Percentiles rank a stretch among this genome's conserved stretches.
phyloP scores from a whole-genome alignment of 805 yeast species.

The Metschnikowia sp. region DNA sequence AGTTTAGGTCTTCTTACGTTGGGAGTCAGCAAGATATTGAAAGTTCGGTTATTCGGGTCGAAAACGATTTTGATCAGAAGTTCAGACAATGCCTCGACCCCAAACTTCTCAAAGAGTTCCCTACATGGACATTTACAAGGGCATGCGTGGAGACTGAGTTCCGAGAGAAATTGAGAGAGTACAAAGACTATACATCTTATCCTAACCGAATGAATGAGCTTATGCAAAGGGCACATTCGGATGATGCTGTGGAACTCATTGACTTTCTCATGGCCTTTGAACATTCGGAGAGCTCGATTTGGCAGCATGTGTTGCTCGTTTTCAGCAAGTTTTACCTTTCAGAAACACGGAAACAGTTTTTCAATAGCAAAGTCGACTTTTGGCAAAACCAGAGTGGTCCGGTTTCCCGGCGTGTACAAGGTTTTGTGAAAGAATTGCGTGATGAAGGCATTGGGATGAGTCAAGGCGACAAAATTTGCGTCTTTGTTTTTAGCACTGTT shows the following conservation, averaged over 20 bases:
- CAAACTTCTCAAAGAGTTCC: neutral
- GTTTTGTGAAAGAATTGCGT: neutral
- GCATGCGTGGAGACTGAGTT: neutral
- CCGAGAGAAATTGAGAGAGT: neutral
- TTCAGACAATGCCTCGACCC: conserved; percentile 1
- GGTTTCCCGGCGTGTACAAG: neutral
- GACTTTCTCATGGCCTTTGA: conserved; percentile 3
- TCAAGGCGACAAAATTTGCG: neutral
- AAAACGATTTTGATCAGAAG: neutral
- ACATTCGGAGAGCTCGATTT: neutral
- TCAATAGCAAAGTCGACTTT: neutral
- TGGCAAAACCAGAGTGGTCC: neutral
- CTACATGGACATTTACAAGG: neutral
- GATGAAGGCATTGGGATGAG: neutral
- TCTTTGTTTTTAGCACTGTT: neutral
- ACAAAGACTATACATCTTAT: neutral
- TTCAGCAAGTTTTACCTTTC: neutral
- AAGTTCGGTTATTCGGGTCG: neutral
- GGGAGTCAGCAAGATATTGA: neutral
- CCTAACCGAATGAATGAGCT: neutral
- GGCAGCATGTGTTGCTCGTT: neutral
- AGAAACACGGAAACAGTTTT: neutral
- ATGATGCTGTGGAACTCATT: neutral
- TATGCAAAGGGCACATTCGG: neutral
- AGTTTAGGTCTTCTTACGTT: neutral